Conservation (phyloP, 202 grass and related monocot species). For the Carex sylvatica region DNA sequence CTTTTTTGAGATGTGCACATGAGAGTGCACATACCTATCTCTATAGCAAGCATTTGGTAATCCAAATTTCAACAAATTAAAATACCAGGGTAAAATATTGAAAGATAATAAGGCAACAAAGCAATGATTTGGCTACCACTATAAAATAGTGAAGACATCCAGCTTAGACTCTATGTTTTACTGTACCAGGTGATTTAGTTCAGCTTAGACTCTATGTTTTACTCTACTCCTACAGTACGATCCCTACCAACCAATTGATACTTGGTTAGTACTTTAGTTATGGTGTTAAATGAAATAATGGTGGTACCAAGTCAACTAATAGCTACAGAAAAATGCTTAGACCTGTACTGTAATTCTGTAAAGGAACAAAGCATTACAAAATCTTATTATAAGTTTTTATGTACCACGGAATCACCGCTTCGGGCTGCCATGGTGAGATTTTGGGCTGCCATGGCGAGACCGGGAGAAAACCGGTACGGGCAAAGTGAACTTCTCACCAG, state of each 20-base stretch:
- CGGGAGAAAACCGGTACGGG: slow-evolving; percentile 19
- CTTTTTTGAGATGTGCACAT: background rate
- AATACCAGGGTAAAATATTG: background rate
- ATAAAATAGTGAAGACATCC: background rate
- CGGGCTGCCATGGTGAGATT: slow-evolving; percentile 33
- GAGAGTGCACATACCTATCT: background rate
- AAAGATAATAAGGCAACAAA: background rate
- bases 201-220: background rate
- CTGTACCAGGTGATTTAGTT: background rate
- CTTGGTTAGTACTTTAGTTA: background rate
- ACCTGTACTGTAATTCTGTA: background rate
- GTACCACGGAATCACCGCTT: slow-evolving; percentile 17
- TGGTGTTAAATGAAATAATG: background rate
- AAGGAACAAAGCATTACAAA: background rate
- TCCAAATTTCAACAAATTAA: background rate
- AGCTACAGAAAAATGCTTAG: background rate
- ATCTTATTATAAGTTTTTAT: background rate
- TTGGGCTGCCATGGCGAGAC: slow-evolving; percentile 34
- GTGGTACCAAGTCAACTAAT: background rate
- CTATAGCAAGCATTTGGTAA: background rate
- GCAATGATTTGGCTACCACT: background rate
- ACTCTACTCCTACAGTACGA: background rate
- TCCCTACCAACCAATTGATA: background rate
- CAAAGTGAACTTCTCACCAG: slow-evolving; percentile 56
- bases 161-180: background rate